Evolutionary conservation across 805 yeast species (phyloP), one percentile per base, ranked within the genome.

Genomic region (Saturnispora quitensis): DNA sequence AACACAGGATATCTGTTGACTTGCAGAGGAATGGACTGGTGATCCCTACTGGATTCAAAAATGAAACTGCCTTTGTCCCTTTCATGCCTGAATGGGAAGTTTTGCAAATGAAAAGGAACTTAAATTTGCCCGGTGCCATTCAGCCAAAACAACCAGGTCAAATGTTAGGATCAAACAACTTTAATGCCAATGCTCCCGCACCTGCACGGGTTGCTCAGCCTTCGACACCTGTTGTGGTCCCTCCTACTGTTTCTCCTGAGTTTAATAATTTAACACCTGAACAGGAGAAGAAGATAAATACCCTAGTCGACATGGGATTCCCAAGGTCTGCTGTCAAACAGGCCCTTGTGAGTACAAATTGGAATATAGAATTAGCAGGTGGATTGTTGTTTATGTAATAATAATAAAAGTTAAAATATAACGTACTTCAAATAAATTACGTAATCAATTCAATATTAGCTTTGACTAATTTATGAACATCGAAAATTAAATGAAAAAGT

Each of bases 321-420:
- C 66, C 83, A 3, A 73, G 81, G 57, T 63, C 67, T 2, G 82
- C 86, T 56, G 93, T 84, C 0, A 66, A 81, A 2, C 60, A 66
- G 3, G 96, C 97, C 0, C 69, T 91, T 48, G 69, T 72, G 27
- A 75, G 72, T 53, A 77, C 95, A 1, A 73, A 75, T 27, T 96
- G 96, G 8, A 86, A 90, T 61, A 78, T 85, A 0, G 97, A 91
- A 50, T 57, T 82, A 55, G 98, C 98, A 0, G 97, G 97, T 1
- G 80, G 95, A 1, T 60, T 86, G 46, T 69, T 89, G 46, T 89
- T 88, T 55, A 64, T 44, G 40, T 53, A 45, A 47, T 6, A 44
- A 8, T 25, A 4, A 31, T 9, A 18, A 44, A 24, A 6, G 9
- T 25, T 25, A 25, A 25, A 8, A 7, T 7, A 8, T 7, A 25